Percentiles rank a stretch among this genome's conserved stretches.
Evolutionary conservation across 192 early-diverging fungal species (phyloP).

Genomic region (Glomus cerebriforme): DNA sequence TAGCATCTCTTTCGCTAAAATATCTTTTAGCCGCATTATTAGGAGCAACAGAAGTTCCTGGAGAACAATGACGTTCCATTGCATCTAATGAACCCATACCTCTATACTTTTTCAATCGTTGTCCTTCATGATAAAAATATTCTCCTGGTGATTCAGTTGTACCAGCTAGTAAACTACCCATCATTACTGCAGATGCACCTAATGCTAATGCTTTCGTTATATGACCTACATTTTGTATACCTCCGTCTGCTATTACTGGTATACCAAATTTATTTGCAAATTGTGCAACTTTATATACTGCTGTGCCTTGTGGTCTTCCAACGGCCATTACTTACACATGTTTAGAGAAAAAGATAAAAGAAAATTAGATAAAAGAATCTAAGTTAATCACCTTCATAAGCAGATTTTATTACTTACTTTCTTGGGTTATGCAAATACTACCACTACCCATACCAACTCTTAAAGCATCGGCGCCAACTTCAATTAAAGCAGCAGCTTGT

Average conservation of each 20-base stretch:
- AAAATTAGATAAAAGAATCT: background rate
- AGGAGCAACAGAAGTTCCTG: conserved; percentile 49
- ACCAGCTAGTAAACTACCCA: conserved; percentile 96
- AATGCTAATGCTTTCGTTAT: conserved; percentile 94
- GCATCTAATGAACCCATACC: conserved; percentile 99
- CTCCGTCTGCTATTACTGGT: conserved; percentile 96
- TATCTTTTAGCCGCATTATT: conserved; percentile 88
- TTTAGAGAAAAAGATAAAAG: background rate
- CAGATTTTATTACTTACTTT: conserved; percentile 36
- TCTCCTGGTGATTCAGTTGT: conserved; percentile 95
- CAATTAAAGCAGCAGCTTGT: conserved; percentile 89
- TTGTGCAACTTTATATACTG: conserved; percentile 94
- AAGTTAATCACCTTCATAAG: background rate
- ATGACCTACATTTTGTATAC: conserved; percentile 96
- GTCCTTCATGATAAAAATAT: conserved; percentile 97
- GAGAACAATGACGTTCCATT: conserved; percentile 76
- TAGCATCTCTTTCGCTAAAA: conserved; percentile 93
- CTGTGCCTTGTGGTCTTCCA: conserved; percentile 96
- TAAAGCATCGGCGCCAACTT: conserved; percentile 92
- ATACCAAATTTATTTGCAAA: conserved; percentile 92
- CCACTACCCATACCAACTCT: conserved; percentile 98
- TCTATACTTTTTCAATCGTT: conserved; percentile 97
- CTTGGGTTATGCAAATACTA: conserved; percentile 98
- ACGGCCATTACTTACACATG: conserved; percentile 84
- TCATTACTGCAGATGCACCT: conserved; percentile 98